Evolutionary conservation across 148 eudicot genomes (phyloP), one percentile per base, ranked within the genome.

Genomic region (Cornus kousa): DNA sequence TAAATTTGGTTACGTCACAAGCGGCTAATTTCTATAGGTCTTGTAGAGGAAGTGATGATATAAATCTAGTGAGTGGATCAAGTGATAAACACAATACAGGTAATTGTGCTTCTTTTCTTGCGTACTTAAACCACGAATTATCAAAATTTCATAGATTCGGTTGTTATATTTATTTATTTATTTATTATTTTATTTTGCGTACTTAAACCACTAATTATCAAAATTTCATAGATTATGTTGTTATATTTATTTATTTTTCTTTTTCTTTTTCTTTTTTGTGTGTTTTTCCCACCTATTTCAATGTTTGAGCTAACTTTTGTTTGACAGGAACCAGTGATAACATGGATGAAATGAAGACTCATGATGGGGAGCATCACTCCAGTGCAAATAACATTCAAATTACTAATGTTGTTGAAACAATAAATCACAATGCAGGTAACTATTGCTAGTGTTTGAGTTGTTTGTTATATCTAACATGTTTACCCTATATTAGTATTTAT

Each of bases 1-100:
- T 53, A 32, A 83, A 82, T 32, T 73, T 79, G 31, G 35, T 70
- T 74, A 43, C 84, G 19, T 69, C 84, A 20, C 78, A 72, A 39
- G 43, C 48, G 19, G 68, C 68, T 74, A 66, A 40, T 70, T 33
- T 70, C 14, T 57, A 60, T 9, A 69, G 32, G 55, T 33, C 80
- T 80, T 23, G 69, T 40, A 62, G 5, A 50, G 71, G 68, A 66
- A 55, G 62, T 46, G 73, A 71, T 40, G 67, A 19, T 9, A 12
- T 24, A 13, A 39, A 6, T 28, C 71, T 67, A 13, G 32, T 68
- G 31, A 32, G 74, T 35, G 70, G 55, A 55, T 65, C 70, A 33
- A 73, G 39, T 28, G 37, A 69, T 13, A 79, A 72, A 76, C 31
- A 31, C 70, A 31, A 72, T 59, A 53, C 67, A 62, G 87, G 85